phyloP scores from a whole-genome alignment of 306 rosid species.

The Corylus avellana region DNA sequence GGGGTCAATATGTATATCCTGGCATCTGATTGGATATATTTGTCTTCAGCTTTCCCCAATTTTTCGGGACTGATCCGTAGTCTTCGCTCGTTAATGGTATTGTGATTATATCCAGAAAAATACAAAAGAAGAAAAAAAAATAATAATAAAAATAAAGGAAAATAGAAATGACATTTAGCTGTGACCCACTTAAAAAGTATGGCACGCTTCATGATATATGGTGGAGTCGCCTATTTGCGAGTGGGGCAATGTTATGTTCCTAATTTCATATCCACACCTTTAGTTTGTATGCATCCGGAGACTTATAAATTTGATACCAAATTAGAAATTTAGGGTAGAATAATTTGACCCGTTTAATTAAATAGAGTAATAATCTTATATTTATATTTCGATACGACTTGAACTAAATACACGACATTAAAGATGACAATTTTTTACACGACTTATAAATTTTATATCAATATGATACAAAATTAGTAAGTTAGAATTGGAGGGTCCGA shows the following conservation, averaged over 20 bases:
- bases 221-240: slow-evolving; percentile 11
- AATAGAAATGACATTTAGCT: slow-evolving; percentile 20
- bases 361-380: too few relatives aligned
- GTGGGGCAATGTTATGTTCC: slow-evolving; percentile 13
- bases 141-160: not conserved
- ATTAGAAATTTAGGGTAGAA: too few relatives aligned
- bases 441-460: too few relatives aligned
- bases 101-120: not conserved
- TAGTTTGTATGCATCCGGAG: not conserved
- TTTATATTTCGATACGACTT: too few relatives aligned
- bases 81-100: not conserved
- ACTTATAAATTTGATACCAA: too few relatives aligned
- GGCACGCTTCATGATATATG: slow-evolving; percentile 23
- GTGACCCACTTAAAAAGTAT: slow-evolving; percentile 12
- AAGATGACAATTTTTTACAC: too few relatives aligned
- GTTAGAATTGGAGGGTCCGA: too few relatives aligned
- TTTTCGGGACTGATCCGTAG: not conserved
- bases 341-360: too few relatives aligned
- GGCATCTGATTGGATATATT: not conserved
- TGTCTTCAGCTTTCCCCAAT: not conserved
- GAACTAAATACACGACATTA: too few relatives aligned
- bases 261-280: not conserved
- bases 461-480: too few relatives aligned
- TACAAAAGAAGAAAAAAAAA: not conserved
- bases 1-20: not conserved